Base-by-base conservation (phyloP, 106 monocot genomes). In the Acorus calamus region DNA sequence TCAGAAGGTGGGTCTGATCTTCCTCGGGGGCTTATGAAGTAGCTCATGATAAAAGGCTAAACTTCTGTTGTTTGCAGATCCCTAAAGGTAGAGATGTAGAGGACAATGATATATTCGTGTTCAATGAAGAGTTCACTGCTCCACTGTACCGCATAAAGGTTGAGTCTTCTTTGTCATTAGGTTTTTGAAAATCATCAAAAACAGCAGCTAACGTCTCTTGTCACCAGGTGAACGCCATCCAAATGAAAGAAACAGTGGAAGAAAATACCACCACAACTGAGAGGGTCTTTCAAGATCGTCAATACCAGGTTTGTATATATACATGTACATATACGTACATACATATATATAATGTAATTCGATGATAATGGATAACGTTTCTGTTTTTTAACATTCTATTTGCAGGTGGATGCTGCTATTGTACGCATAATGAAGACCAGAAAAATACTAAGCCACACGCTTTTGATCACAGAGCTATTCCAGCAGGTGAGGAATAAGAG, bases 381-480 rank as follows among this genome's bases (percentile, higher is more conserved):
- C 28, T 28, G 28, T 28, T 28, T 57, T 64, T 57, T 13, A 11
- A 54, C 60, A 68, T 28, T 28, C 14, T 48, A 60, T 3, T 62
- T 53, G 46, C 75, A 99, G 98, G 86, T 99, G 77, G 98, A 99
- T 78, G 98, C 98, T 9, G 98, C 98, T 47, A 92, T 99, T 67
- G 98, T 99, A 46, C 84, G 98, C n/a, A 92, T 99, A 41, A 99
- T 99, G 98, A 99, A 99, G 79, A 99, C 98, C 4, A 81, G 98
- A 54, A 99, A 99, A 78, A 73, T 92, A 11, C 98, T 99, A 5
- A 99, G 98, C 79, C 98, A 99, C 77, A 99, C 98, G 7, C 88
- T 99, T 67, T 70, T 99, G 73, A 99, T 99, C 72, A 99, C 98
- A 8, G 98, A 99, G 74, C 98, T 99, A 43, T 99, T 92, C 64